Conservation (phyloP, 495 filamentous ascomycete genomes). For the Hypoxylon rickii region DNA sequence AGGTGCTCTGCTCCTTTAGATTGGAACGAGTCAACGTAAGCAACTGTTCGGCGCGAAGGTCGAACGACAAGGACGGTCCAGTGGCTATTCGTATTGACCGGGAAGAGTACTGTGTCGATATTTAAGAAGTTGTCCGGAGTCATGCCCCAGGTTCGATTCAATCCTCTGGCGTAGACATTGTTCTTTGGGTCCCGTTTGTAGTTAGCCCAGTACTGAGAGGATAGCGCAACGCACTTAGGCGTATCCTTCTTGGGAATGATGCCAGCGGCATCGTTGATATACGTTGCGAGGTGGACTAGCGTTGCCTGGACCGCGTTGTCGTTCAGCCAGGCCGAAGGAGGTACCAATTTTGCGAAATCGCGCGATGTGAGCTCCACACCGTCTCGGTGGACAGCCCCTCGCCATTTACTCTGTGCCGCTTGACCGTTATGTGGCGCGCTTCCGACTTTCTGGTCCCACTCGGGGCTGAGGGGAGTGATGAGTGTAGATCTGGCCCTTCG, state of each 20-base stretch:
- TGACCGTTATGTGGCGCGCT: slow-evolving; percentile 25
- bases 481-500: slow-evolving; percentile 30
- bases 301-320: slow-evolving; percentile 80
- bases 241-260: slow-evolving; percentile 49
- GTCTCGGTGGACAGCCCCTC: slow-evolving; percentile 34
- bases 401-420: slow-evolving; percentile 47
- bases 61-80: slow-evolving; percentile 75
- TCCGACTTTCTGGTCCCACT: slow-evolving; percentile 36
- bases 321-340: slow-evolving; percentile 70
- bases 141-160: slow-evolving; percentile 40
- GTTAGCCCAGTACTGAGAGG: slow-evolving; percentile 70
- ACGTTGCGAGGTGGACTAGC: slow-evolving; percentile 62
- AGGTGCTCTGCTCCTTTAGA: slow-evolving; percentile 29
- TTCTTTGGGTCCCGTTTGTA: slow-evolving; percentile 55
- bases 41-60: slow-evolving; percentile 63
- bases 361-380: slow-evolving; percentile 61
- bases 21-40: slow-evolving; percentile 76
- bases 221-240: slow-evolving; percentile 72
- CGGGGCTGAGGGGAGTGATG: slow-evolving; percentile 32
- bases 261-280: slow-evolving; percentile 57
- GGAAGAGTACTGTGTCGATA: slow-evolving; percentile 53
- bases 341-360: slow-evolving; percentile 67
- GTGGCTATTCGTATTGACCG: slow-evolving; percentile 50
- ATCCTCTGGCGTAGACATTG: slow-evolving; percentile 37
- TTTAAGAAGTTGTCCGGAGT: slow-evolving; percentile 44